Percentiles rank a stretch among this genome's conserved stretches.
These are phyloP conservation scores for Scheffersomyces spartinae DNA, from an alignment of 805 yeast species.

Conservation along the genomic window DNA sequence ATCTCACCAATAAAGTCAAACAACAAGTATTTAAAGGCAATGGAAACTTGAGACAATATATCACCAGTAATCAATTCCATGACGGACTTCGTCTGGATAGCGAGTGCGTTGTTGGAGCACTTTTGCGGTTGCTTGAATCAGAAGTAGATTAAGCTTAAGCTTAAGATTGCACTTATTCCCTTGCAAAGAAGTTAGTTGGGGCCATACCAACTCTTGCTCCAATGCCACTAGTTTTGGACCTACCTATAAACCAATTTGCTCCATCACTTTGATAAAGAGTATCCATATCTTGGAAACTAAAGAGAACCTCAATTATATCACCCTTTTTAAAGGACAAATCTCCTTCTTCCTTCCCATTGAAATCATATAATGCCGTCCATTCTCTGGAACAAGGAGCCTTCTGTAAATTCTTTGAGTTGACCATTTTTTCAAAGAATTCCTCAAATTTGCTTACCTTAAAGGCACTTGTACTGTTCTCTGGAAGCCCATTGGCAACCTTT, in stretches of 20 bases:
- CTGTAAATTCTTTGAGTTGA: slow-evolving; percentile 1
- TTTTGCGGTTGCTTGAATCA: slow-evolving; percentile 27
- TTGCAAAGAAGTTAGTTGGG: slow-evolving; percentile 16
- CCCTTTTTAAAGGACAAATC: slow-evolving; percentile 25
- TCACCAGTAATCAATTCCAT: slow-evolving; percentile 41
- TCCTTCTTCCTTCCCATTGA: slow-evolving; percentile 22
- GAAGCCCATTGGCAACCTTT: slow-evolving; percentile 6
- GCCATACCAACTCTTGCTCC: slow-evolving; percentile 22
- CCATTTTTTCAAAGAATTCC: slow-evolving; percentile 10
- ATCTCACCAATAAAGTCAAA: slow-evolving; percentile 25
- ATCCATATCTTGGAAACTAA: slow-evolving; percentile 16
- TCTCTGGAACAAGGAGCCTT: slow-evolving; percentile 2
- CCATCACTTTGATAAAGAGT: slow-evolving; percentile 10
- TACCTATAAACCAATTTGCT: slow-evolving; percentile 24
- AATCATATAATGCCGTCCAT: slow-evolving; percentile 11
- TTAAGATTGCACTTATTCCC: background rate
- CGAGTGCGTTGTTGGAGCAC: slow-evolving; percentile 23
- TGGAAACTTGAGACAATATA: slow-evolving; percentile 27
- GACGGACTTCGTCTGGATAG: slow-evolving; percentile 36
- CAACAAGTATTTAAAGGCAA: slow-evolving; percentile 13
- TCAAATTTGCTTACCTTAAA: slow-evolving; percentile 14
- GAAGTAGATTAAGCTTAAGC: slow-evolving; percentile 22
- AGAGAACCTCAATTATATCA: slow-evolving; percentile 19
- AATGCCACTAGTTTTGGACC: slow-evolving; percentile 5
- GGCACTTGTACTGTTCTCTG: slow-evolving; percentile 11